These are phyloP conservation scores for Ophiostoma pallidulum DNA, from an alignment of 2,329 filamentous ascomycete species.

Conservation along the genomic window DNA sequence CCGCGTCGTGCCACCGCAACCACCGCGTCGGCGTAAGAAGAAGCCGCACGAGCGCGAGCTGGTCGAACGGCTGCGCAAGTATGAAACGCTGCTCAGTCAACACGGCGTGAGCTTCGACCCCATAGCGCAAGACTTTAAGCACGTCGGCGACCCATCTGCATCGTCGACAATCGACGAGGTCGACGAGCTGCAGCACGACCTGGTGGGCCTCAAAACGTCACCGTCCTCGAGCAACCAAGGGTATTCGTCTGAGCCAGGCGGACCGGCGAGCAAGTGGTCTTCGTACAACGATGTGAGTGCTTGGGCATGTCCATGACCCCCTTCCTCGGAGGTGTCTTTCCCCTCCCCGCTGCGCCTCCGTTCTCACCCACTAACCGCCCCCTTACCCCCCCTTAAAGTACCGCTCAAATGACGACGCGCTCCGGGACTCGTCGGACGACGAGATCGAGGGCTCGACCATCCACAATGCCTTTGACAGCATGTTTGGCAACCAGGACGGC, in stretches of 20 bases:
- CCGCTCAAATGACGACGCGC: slow-evolving; percentile 37
- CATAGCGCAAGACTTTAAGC: slow-evolving; percentile 43
- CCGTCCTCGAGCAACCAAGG: slow-evolving; percentile 34
- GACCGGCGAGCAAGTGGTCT: not conserved
- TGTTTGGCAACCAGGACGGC: slow-evolving; percentile 46
- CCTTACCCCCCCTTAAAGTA: too few relatives aligned
- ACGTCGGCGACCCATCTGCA: slow-evolving; percentile 21
- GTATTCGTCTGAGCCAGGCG: slow-evolving; percentile 6
- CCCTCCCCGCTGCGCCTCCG: too few relatives aligned
- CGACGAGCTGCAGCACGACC: slow-evolving; percentile 46
- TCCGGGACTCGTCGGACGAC: slow-evolving; percentile 48
- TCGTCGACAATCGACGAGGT: slow-evolving; percentile 35
- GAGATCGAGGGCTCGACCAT: slow-evolving; percentile 46
- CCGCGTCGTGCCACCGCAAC: slow-evolving; percentile 45
- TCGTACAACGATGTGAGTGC: not conserved
- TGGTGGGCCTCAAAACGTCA: slow-evolving; percentile 45
- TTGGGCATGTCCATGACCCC: too few relatives aligned
- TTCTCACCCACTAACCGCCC: too few relatives aligned
- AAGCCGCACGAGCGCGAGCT: slow-evolving; percentile 62
- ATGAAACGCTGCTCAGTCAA: slow-evolving; percentile 56
- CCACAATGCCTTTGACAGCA: slow-evolving; percentile 49
- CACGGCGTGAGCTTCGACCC: slow-evolving; percentile 61
- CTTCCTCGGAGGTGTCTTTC: too few relatives aligned
- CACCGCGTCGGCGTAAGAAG: slow-evolving; percentile 50
- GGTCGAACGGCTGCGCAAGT: slow-evolving; percentile 57